These are phyloP conservation scores for Arachis stenosperma DNA, from an alignment of 306 rosid genomes.

Conservation along the genomic window DNA sequence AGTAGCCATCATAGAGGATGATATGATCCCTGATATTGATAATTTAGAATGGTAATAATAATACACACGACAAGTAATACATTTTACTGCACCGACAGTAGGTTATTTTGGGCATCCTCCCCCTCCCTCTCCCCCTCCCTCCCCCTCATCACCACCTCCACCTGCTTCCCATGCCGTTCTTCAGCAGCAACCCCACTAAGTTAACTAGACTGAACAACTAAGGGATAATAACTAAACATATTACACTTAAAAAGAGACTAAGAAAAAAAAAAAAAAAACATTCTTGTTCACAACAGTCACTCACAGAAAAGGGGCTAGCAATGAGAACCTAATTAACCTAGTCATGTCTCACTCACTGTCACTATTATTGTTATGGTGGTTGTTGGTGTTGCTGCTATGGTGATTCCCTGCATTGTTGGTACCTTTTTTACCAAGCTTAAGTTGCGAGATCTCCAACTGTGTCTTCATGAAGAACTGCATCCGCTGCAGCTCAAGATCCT, in stretches of 20 bases:
- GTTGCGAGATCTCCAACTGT: slow-evolving; percentile 88
- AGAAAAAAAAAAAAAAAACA: not conserved
- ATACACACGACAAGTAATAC: slow-evolving; percentile 35
- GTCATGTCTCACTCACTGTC: slow-evolving; percentile 75
- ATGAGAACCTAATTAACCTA: slow-evolving; percentile 44
- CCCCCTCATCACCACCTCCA: too few relatives aligned
- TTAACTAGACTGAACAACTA: slow-evolving; percentile 43
- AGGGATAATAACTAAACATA: slow-evolving; percentile 43
- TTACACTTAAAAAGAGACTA: slow-evolving; percentile 18
- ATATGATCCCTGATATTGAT: slow-evolving; percentile 36
- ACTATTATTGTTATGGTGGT: slow-evolving; percentile 60
- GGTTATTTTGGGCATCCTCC: slow-evolving; percentile 27
- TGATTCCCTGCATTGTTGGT: slow-evolving; percentile 56
- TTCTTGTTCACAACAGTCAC: not conserved
- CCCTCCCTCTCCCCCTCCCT: not conserved
- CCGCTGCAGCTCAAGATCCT: slow-evolving; percentile 93
- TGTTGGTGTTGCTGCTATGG: slow-evolving; percentile 52
- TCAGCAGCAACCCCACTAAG: slow-evolving; percentile 42
- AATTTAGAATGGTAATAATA: slow-evolving; percentile 39
- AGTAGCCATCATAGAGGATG: slow-evolving; percentile 18
- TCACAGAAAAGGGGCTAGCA: slow-evolving; percentile 36
- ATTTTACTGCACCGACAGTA: slow-evolving; percentile 37
- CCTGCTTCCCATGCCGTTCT: too few relatives aligned
- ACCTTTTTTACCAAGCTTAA: slow-evolving; percentile 66
- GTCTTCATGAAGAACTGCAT: slow-evolving; percentile 97